phyloP scores from a whole-genome alignment of 2,329 filamentous ascomycete genomes.

The Trichoderma polysporum region DNA sequence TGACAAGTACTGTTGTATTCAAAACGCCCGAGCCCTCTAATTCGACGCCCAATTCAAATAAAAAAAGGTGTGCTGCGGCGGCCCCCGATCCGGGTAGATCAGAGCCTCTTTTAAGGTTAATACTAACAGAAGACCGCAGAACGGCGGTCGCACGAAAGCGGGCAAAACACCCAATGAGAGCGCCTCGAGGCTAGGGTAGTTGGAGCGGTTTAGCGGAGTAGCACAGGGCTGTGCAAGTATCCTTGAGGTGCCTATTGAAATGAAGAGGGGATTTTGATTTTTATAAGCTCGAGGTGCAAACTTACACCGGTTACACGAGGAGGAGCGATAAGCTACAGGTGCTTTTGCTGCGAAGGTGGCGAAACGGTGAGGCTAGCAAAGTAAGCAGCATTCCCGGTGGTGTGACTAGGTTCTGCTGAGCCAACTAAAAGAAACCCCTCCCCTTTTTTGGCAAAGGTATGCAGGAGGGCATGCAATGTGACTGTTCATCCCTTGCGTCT shows the following conservation, averaged over 20 bases:
- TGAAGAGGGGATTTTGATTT: neutral
- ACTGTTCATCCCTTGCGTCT: constrained; percentile 5
- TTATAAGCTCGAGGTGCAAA: neutral
- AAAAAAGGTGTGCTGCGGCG: neutral
- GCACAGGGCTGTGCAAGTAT: constrained; percentile 14
- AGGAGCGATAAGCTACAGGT: neutral
- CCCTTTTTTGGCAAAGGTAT: neutral
- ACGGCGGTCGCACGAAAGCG: neutral
- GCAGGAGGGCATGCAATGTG: neutral
- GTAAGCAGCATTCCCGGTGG: neutral
- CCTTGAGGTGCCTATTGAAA: neutral
- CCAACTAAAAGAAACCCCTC: neutral
- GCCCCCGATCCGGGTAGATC: constrained; percentile 7
- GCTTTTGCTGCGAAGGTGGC: neutral
- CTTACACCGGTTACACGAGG: neutral
- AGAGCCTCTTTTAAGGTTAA: constrained; percentile 17
- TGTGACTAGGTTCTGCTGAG: neutral
- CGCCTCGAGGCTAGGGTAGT: neutral
- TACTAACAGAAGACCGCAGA: neutral
- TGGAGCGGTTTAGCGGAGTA: neutral
- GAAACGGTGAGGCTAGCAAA: neutral
- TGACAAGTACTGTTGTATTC: neutral
- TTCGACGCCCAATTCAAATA: neutral
- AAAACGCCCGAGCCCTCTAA: neutral
- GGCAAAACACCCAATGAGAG: constrained; percentile 1